Evolutionary conservation across 1,284 basidiomycete species (phyloP).

Genomic region (Exsudoporus floridanus): DNA sequence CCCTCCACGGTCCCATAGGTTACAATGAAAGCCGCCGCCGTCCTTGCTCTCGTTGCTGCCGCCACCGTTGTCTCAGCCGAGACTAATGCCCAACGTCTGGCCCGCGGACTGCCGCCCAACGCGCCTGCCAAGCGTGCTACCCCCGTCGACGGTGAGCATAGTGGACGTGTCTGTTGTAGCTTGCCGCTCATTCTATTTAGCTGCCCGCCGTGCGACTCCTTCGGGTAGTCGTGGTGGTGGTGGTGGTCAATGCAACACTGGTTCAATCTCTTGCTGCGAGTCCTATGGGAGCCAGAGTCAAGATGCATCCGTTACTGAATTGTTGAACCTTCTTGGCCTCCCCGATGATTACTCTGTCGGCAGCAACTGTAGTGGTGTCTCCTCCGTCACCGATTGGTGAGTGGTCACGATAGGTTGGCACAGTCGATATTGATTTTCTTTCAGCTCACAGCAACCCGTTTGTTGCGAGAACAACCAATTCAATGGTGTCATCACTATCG

Average conservation of each 20-base stretch:
- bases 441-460: conserved; percentile 41
- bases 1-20: not conserved
- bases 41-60: conserved; percentile 39
- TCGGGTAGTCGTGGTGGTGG: conserved; percentile 24
- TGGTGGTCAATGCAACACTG: conserved; percentile 37
- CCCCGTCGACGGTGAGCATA: conserved; percentile 20
- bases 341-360: conserved; percentile 29
- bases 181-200: conserved; percentile 20
- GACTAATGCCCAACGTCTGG: conserved; percentile 52
- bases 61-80: conserved; percentile 39
- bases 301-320: not conserved
- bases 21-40: conserved; percentile 45
- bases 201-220: conserved; percentile 27
- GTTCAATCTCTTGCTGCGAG: conserved; percentile 45
- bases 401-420: accelerated
- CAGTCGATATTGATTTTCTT: not conserved
- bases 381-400: conserved; percentile 41
- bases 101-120: conserved; percentile 45
- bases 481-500: conserved; percentile 44
- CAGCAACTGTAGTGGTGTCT: conserved; percentile 29
- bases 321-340: not conserved
- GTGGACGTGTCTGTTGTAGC: not conserved
- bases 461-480: conserved; percentile 45
- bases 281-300: conserved; percentile 4
- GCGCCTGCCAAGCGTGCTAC: conserved; percentile 30